Evolutionary conservation across 2,329 filamentous ascomycete genomes (phyloP).

Genomic region (Teratosphaeria gauchensis): DNA sequence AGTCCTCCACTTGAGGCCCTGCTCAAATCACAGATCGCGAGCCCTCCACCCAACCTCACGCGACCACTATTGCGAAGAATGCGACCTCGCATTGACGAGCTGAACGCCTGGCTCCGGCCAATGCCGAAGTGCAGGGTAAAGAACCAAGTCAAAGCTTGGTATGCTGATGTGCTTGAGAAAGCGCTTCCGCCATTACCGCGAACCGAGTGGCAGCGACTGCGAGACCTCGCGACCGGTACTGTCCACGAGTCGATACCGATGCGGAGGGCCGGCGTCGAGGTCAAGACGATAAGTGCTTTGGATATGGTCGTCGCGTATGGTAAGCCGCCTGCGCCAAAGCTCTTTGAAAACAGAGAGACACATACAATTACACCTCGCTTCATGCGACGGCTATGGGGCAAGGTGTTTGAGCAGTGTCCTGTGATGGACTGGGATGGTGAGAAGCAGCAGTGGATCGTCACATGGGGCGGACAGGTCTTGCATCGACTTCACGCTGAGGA

Average conservation of each 20-base stretch:
- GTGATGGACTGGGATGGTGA: conserved; percentile 30
- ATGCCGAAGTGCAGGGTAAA: conserved; percentile 36
- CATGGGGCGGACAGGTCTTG: conserved; percentile 23
- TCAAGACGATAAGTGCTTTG: conserved; percentile 7
- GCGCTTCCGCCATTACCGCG: conserved; percentile 37
- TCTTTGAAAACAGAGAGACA: conserved; percentile 10
- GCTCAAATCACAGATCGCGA: conserved; percentile 20
- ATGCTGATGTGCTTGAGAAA: conserved; percentile 32
- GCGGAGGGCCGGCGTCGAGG: not conserved
- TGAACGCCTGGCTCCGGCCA: conserved; percentile 37
- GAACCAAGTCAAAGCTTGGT: conserved; percentile 36
- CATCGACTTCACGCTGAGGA: not conserved
- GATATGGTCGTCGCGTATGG: conserved; percentile 13
- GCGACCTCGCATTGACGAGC: conserved; percentile 28
- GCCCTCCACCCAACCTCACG: conserved; percentile 22
- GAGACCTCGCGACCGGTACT: conserved; percentile 27
- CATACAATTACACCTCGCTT: conserved; percentile 33
- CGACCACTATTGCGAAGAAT: conserved; percentile 14
- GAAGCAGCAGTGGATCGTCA: conserved; percentile 22
- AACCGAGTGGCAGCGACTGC: conserved; percentile 35
- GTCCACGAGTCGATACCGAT: not conserved
- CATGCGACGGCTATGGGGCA: conserved; percentile 38
- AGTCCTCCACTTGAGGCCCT: conserved; percentile 25
- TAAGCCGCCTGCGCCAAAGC: conserved; percentile 2
- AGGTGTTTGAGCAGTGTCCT: conserved; percentile 33